These are phyloP conservation scores for Diaporthe capsici DNA, from an alignment of 2,329 filamentous ascomycete genomes.

Conservation along the genomic window DNA sequence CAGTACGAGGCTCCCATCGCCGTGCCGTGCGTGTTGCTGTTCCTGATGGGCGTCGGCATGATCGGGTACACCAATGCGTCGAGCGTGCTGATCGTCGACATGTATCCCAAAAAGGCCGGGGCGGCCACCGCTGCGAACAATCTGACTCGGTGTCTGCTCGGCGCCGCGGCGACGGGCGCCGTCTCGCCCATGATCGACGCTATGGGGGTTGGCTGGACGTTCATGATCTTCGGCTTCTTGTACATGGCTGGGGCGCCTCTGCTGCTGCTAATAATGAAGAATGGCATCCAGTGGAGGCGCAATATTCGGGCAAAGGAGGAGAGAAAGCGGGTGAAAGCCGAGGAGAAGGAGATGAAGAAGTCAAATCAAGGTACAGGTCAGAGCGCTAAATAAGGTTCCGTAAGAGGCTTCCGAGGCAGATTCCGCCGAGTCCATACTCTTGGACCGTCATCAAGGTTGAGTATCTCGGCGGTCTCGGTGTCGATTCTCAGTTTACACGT, in stretches of 20 bases:
- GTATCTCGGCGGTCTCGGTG: not conserved
- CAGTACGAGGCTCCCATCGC: slow-evolving; percentile 58
- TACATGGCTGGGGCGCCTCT: slow-evolving; percentile 57
- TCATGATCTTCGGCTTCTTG: slow-evolving; percentile 61
- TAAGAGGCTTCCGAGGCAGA: not conserved
- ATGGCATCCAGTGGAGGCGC: slow-evolving; percentile 60
- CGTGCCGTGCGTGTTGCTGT: slow-evolving; percentile 61
- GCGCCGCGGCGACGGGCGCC: slow-evolving; percentile 65
- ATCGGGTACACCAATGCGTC: slow-evolving; percentile 69
- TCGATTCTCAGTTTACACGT: not conserved
- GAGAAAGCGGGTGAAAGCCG: slow-evolving; percentile 42
- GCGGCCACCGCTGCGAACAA: slow-evolving; percentile 71
- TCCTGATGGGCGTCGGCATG: slow-evolving; percentile 62
- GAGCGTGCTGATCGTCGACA: slow-evolving; percentile 68
- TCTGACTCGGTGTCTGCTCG: slow-evolving; percentile 67
- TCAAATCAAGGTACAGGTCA: not conserved
- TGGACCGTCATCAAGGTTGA: not conserved
- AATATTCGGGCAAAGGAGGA: slow-evolving; percentile 49
- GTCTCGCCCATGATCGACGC: slow-evolving; percentile 66
- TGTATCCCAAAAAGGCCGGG: slow-evolving; percentile 66
- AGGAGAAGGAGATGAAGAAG: slow-evolving; percentile 14
- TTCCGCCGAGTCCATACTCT: not conserved
- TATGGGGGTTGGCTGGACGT: slow-evolving; percentile 67
- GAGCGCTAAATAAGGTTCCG: not conserved
- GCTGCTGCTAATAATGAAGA: slow-evolving; percentile 57